A percentile compares a stretch with the other conserved stretches of the same genome.
Evolutionary conservation across 2,329 filamentous ascomycete species (phyloP).

Genomic region (Pleurostoma richardsiae): DNA sequence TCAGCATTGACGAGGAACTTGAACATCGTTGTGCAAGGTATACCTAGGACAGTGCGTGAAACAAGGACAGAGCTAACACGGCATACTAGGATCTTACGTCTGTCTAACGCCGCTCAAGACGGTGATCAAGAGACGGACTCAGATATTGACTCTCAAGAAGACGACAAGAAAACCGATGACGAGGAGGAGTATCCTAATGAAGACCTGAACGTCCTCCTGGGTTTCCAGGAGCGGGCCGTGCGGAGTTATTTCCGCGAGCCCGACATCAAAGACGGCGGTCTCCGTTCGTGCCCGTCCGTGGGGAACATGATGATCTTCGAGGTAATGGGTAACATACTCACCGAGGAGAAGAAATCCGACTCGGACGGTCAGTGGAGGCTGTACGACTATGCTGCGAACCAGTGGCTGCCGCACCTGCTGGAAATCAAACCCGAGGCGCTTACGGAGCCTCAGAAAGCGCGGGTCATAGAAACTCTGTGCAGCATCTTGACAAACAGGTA

Average conservation of each 20-base stretch:
- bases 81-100: slow-evolving; percentile 2
- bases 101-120: slow-evolving; percentile 2
- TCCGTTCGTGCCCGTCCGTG: neutral
- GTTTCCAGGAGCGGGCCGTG: slow-evolving; percentile 9
- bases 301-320: slow-evolving; percentile 1
- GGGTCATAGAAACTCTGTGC: slow-evolving; percentile 1
- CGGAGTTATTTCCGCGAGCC: slow-evolving; percentile 4
- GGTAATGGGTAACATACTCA: slow-evolving; percentile 1
- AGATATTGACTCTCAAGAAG: neutral
- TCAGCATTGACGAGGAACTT: slow-evolving; percentile 7
- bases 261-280: neutral
- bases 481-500: slow-evolving; percentile 3
- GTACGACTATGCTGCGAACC: neutral
- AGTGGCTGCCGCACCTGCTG: neutral
- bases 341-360: neutral
- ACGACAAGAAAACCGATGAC: slow-evolving; percentile 1
- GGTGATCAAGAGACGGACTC: neutral
- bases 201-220: slow-evolving; percentile 3
- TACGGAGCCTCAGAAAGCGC: neutral
- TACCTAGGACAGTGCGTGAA: no score
- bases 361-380: neutral
- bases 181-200: slow-evolving; percentile 1
- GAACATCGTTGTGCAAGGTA: neutral
- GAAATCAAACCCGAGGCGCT: slow-evolving; percentile 1
- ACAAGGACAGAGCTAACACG: no score